These are phyloP conservation scores for Lachancea thermotolerans DNA, from an alignment of 805 yeast species.

Conservation along the genomic window DNA sequence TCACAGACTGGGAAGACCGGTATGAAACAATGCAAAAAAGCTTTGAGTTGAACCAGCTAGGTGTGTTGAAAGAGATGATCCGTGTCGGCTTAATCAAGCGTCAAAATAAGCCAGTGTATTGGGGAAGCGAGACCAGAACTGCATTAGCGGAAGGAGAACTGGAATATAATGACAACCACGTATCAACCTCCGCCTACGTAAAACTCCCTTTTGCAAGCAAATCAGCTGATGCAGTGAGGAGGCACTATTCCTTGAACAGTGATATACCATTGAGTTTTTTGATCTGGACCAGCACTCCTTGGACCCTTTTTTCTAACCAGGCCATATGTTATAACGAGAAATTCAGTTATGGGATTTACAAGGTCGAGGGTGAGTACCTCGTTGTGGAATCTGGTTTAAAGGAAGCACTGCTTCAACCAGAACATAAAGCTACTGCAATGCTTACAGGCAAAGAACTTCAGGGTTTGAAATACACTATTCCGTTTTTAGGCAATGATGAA, in stretches of 20 bases:
- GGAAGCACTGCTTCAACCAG: constrained; percentile 26
- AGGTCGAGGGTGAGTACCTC: constrained; percentile 36
- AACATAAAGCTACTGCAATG: constrained; percentile 15
- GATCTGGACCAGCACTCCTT: constrained; percentile 98
- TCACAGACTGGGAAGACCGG: constrained; percentile 73
- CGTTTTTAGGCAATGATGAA: constrained; percentile 35
- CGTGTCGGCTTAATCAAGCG: constrained; percentile 64
- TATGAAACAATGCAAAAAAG: constrained; percentile 66
- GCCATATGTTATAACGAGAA: constrained; percentile 69
- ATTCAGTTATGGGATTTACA: constrained; percentile 50
- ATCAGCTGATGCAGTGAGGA: constrained; percentile 13
- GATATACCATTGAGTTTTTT: constrained; percentile 32
- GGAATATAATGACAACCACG: constrained; percentile 71
- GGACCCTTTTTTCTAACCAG: constrained; percentile 87
- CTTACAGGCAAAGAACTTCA: constrained; percentile 37
- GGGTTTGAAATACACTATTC: constrained; percentile 47
- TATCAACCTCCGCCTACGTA: constrained; percentile 60
- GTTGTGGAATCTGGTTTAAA: constrained; percentile 53
- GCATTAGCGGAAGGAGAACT: constrained; percentile 96
- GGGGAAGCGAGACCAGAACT: constrained; percentile 92
- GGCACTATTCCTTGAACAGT: background rate
- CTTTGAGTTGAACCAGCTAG: constrained; percentile 71
- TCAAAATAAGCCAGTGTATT: constrained; percentile 91
- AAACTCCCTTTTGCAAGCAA: constrained; percentile 49
- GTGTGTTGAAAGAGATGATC: constrained; percentile 60